phyloP scores from a whole-genome alignment of 148 eudicot genomes.

The Rhododendron ferrugineum region DNA sequence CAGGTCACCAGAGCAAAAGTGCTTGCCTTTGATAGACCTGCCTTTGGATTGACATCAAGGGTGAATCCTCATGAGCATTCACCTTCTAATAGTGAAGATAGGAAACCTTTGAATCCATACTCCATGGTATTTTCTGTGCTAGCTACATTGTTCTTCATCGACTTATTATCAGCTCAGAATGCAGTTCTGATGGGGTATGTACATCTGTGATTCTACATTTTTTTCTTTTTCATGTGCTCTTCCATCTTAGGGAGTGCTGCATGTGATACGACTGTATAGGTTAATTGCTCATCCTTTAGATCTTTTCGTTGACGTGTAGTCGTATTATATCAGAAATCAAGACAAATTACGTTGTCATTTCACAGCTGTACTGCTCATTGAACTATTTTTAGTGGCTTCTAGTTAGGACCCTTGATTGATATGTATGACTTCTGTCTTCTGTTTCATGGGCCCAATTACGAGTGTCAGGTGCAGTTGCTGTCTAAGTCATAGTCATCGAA shows the following conservation, averaged over 20 bases:
- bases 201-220: background rate
- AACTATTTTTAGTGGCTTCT: background rate
- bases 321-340: background rate
- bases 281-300: background rate
- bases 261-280: background rate
- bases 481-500: background rate
- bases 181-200: slow-evolving; percentile 81
- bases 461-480: background rate
- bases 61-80: slow-evolving; percentile 26
- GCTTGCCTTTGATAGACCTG: slow-evolving; percentile 95
- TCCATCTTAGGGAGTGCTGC: background rate
- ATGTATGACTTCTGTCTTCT: background rate
- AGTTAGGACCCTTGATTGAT: background rate
- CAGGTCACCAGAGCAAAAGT: slow-evolving; percentile 51
- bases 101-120: slow-evolving; percentile 66
- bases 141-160: slow-evolving; percentile 70
- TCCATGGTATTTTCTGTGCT: slow-evolving; percentile 77
- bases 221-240: background rate
- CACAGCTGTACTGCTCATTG: background rate
- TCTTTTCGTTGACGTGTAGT: background rate
- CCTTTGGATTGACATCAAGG: slow-evolving; percentile 90
- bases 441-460: background rate
- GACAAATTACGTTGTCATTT: background rate
- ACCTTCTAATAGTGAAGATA: slow-evolving; percentile 30
- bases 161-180: slow-evolving; percentile 59